Evolutionary conservation across 2,329 filamentous ascomycete species (phyloP), one percentile per base, ranked within the genome.

Genomic region (Trichoderma brevicompactum): DNA sequence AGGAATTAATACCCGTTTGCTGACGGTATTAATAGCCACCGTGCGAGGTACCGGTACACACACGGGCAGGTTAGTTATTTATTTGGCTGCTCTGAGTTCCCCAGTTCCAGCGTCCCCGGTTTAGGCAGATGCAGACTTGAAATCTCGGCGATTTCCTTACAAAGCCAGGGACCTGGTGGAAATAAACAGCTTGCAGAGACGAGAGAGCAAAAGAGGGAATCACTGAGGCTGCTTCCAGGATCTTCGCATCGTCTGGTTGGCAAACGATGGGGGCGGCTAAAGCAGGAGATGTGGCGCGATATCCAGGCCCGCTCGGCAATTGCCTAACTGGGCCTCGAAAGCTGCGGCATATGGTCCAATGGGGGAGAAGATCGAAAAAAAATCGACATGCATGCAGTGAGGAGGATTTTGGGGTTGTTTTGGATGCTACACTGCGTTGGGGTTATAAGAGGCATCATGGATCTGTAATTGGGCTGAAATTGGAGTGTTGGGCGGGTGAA

Each of bases 281-380:
- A 62, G 59, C 59, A 62, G 59, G 49, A 53, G 48, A 38, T 53
- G 59, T 62, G 59, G 59, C 59, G 59, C 59, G 38, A 62, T 53
- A 8, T 13, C 56, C 44, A 28, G 44, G 34, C 56, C 43, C 43
- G 49, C 49, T 62, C 40, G 59, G 59, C 49, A 62, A 62, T 62
- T 62, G 48, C 59, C 59, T 38, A 62, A 62, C 48, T n/a, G 9
- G 59, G 59, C 48, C 32, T 13, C n/a, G 9, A 34, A 53, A 10
- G 46, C 46, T 49, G 28, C 48, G 48, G 48, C 48, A 50, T 50
- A 23, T 50, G 41, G 41, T 3, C n/a, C 41, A 15, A 12, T 43
- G 41, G n/a, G 41, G 41, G n/a, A n/a, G 36, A 10, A 10, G 36
- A 10, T 7, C 7, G 36, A 38, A 38, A 10, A 36, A 38, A 38